phyloP scores from a whole-genome alignment of 2,329 filamentous ascomycete genomes.

The Monilinia aucupariae region DNA sequence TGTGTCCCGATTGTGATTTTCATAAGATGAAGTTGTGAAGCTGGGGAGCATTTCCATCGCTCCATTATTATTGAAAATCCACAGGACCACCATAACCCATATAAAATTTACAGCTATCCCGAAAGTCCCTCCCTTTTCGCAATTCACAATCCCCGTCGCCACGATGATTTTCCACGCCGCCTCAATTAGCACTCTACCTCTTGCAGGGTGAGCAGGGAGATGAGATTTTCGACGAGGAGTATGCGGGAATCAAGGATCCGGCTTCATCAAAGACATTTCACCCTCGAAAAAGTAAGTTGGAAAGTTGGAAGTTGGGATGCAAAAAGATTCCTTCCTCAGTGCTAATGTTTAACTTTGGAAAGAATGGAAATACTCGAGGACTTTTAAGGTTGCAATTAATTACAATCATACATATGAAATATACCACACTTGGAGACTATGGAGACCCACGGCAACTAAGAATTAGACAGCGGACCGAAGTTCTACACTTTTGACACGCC shows the following conservation, averaged over 20 bases:
- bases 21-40: neutral
- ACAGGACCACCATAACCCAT: neutral
- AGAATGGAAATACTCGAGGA: neutral
- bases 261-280: slow-evolving; percentile 9
- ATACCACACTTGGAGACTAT: neutral
- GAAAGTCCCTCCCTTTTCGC: neutral
- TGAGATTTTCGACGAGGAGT: slow-evolving; percentile 15
- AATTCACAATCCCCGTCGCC: slow-evolving; percentile 13
- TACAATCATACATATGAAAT: neutral
- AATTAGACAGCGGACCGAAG: slow-evolving; percentile 12
- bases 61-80: neutral
- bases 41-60: neutral
- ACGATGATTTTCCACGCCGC: slow-evolving; percentile 9
- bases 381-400: neutral
- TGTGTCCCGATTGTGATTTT: neutral
- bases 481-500: slow-evolving; percentile 3
- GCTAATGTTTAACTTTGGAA: neutral
- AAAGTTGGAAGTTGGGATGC: neutral
- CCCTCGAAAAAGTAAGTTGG: neutral
- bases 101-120: neutral
- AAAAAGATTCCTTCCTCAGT: neutral
- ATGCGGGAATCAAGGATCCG: slow-evolving; percentile 14
- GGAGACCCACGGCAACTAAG: slow-evolving; percentile 6
- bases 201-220: slow-evolving; percentile 7
- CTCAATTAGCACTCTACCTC: neutral